Base-by-base conservation (phyloP, 176 grass and related monocot genomes). In the Musa schizocarpa region DNA sequence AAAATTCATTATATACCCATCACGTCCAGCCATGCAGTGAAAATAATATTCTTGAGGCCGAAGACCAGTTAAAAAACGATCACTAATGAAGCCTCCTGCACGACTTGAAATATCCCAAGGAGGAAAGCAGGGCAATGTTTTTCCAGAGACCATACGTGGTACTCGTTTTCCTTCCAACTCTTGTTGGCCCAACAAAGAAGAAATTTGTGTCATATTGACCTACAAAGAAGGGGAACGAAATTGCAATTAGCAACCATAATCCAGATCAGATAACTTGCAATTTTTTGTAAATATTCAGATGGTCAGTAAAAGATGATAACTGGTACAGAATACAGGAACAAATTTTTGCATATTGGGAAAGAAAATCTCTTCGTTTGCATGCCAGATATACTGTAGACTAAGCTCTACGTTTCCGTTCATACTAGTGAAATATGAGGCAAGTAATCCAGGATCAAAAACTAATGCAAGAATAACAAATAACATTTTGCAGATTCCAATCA, bases 1-100 rank as follows among this genome's bases (percentile, higher is more conserved):
- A 65, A 34, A 84, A 61, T 73, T 71, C 79, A 12, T 1, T 78
- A 63, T 43, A 43, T 89, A 93, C 94, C 94, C 94, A 34, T 97
- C 90, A 78, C 94, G 92, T 56, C 94, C 94, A 26, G 94, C 94
- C 94, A 97, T 97, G 85, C 94, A 97, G 80, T 97, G 94, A 50
- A 93, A 97, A 79, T 93, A 97, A 79, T 97, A 97, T 77, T 97
- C 94, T 78, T 97, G 94, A 83, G 94, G 94, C 13, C 86, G 94
- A 54, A 97, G 82, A 81, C 94, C 94, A 65, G 94, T 89, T 79
- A 97, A 87, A 93, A 97, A 97, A 9, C 94, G 86, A 62, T 97
- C 94, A 78, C 88, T 79, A 69, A 97, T 83, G 58, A 81, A 97
- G 16, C 94, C 94, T 79, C 94, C 94, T 72, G 94, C 84, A 53